Evolutionary conservation across 176 grass and related monocot genomes (phyloP).

Genomic region (Pharus latifolius): DNA sequence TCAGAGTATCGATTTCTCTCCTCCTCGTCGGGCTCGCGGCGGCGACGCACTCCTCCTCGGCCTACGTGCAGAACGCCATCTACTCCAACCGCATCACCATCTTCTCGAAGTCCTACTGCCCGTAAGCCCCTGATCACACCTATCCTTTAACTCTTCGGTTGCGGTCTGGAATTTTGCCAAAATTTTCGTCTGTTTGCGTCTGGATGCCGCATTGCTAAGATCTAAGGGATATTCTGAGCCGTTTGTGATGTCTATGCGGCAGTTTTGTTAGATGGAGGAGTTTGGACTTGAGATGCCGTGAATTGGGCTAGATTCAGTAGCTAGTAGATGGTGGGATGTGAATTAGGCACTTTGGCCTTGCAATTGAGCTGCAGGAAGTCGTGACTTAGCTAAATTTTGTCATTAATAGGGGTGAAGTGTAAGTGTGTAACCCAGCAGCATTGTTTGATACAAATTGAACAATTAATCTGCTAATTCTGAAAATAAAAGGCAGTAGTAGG

Average conservation of each 20-base stretch:
- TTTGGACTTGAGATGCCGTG: background rate
- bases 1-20: background rate
- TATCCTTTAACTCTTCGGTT: background rate
- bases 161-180: background rate
- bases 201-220: background rate
- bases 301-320: background rate
- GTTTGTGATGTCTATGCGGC: background rate
- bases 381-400: background rate
- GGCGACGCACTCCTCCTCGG: conserved; percentile 45
- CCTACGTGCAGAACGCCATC: conserved; percentile 81
- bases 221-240: background rate
- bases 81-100: conserved; percentile 94
- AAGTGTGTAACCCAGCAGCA: background rate
- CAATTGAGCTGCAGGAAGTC: background rate
- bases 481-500: background rate
- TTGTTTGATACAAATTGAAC: background rate
- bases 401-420: background rate
- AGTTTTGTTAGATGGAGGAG: background rate
- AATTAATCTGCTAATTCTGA: background rate
- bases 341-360: background rate
- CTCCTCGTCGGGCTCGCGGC: conserved; percentile 20
- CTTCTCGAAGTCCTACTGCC: conserved; percentile 94
- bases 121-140: conserved; percentile 22
- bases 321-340: background rate
- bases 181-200: background rate